Percentiles rank a stretch among this genome's conserved stretches.
These are phyloP conservation scores for Combretum micranthum DNA, from an alignment of 345 rosid species.

Conservation along the genomic window DNA sequence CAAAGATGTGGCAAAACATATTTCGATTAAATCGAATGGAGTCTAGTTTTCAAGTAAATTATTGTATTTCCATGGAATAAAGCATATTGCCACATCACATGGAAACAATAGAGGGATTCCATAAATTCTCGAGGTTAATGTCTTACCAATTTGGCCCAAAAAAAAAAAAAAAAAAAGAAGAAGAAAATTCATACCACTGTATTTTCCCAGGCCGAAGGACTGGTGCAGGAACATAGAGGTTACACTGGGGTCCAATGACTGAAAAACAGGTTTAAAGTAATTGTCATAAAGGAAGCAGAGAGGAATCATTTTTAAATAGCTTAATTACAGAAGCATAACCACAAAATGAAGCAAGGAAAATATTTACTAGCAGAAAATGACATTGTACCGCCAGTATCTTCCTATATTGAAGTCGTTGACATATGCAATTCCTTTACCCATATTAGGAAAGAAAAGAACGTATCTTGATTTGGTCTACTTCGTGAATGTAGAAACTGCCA, in stretches of 20 bases:
- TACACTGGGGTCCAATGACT: constrained; percentile 83
- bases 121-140: too few species aligned
- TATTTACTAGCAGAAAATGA: not conserved
- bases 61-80: too few species aligned
- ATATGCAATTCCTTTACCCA: constrained; percentile 82
- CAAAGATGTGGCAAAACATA: too few species aligned
- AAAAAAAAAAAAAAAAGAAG: too few species aligned
- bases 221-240: constrained; percentile 77
- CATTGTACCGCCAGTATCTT: constrained; percentile 82
- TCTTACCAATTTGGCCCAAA: too few species aligned
- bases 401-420: constrained; percentile 79
- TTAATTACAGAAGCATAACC: not conserved
- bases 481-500: constrained; percentile 47
- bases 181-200: constrained; percentile 61
- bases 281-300: not conserved
- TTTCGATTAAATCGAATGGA: too few species aligned
- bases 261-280: constrained; percentile 12
- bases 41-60: too few species aligned
- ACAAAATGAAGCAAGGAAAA: constrained; percentile 2
- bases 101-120: not conserved
- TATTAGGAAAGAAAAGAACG: constrained; percentile 72
- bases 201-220: constrained; percentile 59
- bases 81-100: not conserved
- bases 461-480: constrained; percentile 45
- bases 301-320: not conserved